These are phyloP conservation scores for Claviceps spartinae DNA, from an alignment of 2,329 filamentous ascomycete genomes.

Conservation along the genomic window DNA sequence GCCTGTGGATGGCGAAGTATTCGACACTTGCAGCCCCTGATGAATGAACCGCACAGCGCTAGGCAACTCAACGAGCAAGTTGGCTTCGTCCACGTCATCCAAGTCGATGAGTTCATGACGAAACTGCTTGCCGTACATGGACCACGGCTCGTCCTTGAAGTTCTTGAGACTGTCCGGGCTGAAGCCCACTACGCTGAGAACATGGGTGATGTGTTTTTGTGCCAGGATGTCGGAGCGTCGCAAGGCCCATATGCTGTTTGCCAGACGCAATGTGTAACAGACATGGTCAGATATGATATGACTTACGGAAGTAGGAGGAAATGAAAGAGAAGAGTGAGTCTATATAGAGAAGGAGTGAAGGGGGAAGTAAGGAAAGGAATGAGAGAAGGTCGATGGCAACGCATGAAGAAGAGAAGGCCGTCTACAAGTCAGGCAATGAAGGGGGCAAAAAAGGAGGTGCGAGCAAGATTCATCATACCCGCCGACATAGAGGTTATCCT, in stretches of 20 bases:
- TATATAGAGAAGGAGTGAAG: background rate
- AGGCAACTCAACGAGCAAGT: constrained; percentile 71
- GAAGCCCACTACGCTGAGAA: constrained; percentile 68
- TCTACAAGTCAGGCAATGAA: no score
- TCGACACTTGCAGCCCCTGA: background rate
- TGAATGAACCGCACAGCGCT: constrained; percentile 73
- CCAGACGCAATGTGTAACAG: background rate
- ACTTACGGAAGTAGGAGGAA: no score
- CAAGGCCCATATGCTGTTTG: constrained; percentile 60
- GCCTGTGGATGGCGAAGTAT: background rate
- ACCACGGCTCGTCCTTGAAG: constrained; percentile 35
- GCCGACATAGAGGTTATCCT: constrained; percentile 27
- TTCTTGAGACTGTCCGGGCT: constrained; percentile 23
- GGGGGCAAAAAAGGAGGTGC: background rate
- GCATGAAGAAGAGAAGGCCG: no score
- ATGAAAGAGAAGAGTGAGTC: background rate
- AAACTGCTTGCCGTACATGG: constrained; percentile 42
- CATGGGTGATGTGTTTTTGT: constrained; percentile 69
- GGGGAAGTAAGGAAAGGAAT: background rate
- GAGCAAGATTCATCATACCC: constrained; percentile 18
- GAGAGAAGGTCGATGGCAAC: background rate
- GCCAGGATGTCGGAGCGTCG: constrained; percentile 56
- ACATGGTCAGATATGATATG: no score
- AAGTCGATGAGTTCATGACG: constrained; percentile 69
- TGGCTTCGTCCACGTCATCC: constrained; percentile 81